Conservation (phyloP, 345 rosid genomes). For the Kernera saxatilis region DNA sequence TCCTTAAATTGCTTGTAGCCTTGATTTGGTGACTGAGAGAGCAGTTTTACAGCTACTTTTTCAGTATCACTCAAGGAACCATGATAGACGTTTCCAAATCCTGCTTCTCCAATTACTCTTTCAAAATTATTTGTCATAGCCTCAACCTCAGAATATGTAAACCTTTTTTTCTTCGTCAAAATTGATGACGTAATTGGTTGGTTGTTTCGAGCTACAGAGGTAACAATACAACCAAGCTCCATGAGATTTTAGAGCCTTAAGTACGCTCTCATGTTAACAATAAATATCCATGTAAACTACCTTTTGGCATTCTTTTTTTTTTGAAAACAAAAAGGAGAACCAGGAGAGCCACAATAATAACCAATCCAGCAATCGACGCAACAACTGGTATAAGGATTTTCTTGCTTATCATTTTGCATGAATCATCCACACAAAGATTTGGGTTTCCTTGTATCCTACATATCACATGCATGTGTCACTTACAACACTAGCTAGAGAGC, state of each 20-base stretch:
- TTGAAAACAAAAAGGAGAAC: background rate
- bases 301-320: background rate
- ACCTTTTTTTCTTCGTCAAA: background rate
- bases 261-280: background rate
- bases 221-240: background rate
- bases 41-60: background rate
- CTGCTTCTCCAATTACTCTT: background rate
- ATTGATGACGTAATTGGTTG: background rate
- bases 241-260: background rate
- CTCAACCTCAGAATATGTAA: background rate
- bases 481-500: background rate
- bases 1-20: background rate
- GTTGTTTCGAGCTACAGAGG: background rate
- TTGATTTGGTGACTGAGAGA: background rate
- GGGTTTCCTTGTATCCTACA: conserved; percentile 23
- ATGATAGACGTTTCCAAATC: background rate
- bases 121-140: background rate
- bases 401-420: conserved; percentile 11
- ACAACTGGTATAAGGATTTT: conserved; percentile 2
- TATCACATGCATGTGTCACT: background rate
- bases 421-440: conserved; percentile 2
- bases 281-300: background rate
- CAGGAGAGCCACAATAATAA: background rate
- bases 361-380: conserved; percentile 19
- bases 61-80: background rate